phyloP scores from a whole-genome alignment of 108 stramenopile genomes.

The Nitzschia sp. region DNA sequence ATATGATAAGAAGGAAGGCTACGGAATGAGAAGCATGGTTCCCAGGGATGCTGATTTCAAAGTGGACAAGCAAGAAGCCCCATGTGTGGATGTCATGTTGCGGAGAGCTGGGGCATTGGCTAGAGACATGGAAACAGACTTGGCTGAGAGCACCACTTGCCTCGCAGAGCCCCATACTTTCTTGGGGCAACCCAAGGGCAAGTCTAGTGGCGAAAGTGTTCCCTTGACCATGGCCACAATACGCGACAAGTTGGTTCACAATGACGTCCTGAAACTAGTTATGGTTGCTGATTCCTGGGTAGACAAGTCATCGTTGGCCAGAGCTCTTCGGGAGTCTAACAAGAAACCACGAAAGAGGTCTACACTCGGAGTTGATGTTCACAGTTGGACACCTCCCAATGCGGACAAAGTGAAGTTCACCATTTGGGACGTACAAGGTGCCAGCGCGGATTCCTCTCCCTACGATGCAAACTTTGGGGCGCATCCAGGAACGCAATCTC shows the following conservation, averaged over 20 bases:
- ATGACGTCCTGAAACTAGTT: slow-evolving; percentile 54
- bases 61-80: slow-evolving; percentile 47
- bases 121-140: slow-evolving; percentile 16
- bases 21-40: slow-evolving; percentile 31
- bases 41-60: slow-evolving; percentile 52
- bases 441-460: slow-evolving; percentile 12
- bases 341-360: slow-evolving; percentile 28
- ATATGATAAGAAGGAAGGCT: slow-evolving; percentile 31
- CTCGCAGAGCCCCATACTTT: neutral
- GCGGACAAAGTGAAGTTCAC: slow-evolving; percentile 35
- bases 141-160: neutral
- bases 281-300: slow-evolving; percentile 42
- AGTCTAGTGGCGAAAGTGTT: slow-evolving; percentile 33
- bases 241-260: slow-evolving; percentile 41
- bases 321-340: slow-evolving; percentile 27
- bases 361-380: slow-evolving; percentile 47
- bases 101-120: slow-evolving; percentile 32
- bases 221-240: slow-evolving; percentile 30
- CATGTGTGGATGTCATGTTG: slow-evolving; percentile 38
- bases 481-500: slow-evolving; percentile 68
- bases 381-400: slow-evolving; percentile 42
- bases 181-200: slow-evolving; percentile 17
- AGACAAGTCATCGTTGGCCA: slow-evolving; percentile 41
- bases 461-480: slow-evolving; percentile 47
- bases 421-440: slow-evolving; percentile 52